Base-by-base conservation (phyloP, 2,329 filamentous ascomycete species). In the Nemania sp. region DNA sequence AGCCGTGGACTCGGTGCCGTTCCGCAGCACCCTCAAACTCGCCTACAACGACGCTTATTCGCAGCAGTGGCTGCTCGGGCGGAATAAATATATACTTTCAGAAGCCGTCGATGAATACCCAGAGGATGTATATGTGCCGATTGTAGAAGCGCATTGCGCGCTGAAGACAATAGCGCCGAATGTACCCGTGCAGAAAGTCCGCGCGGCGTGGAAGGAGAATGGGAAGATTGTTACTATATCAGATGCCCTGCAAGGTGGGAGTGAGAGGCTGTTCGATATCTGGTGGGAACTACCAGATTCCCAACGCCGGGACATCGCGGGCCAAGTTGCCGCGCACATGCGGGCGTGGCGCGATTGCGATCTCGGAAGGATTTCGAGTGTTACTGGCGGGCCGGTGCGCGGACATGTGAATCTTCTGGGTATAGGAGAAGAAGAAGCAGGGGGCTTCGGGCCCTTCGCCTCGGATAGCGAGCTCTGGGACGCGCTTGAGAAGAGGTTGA, bases 121-220 rank as follows among this genome's bases (percentile, higher is more conserved):
- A 5, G 57, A 57, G 12, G 49, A 57, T 15, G 50, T 49, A 8
- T 48, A 62, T 5, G 57, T 63, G 7, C 57, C 64, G 5, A 33
- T 64, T 6, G 56, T 58, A 9, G 44, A 63, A 24, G 63, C 61
- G 0, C 47, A 54, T 6, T 42, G 58, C 28, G 30, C 64, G 7
- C 30, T 68, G 3, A 49, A 45, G 14, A 28, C 22, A 15, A 14
- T 49, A 3, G 49, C 49, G 2, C 37, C 43, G 8, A 59, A 47
- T 8, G 60, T 66, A 7, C 66, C 66, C 7, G 55, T 62, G 1
- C 64, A 60, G 1, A 58, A 54, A 33, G 55, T 68, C 17, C 54
- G 63, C 6, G 62, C 63, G 12, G 62, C 62, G 3, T 68, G 66
- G 66, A 67, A 63, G 37, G 66, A 67, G 42, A 51, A 60, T 8